Percentiles rank a stretch among this genome's conserved stretches.
phyloP scores from a whole-genome alignment of 805 yeast genomes.

The Suhomyces canberraensis region DNA sequence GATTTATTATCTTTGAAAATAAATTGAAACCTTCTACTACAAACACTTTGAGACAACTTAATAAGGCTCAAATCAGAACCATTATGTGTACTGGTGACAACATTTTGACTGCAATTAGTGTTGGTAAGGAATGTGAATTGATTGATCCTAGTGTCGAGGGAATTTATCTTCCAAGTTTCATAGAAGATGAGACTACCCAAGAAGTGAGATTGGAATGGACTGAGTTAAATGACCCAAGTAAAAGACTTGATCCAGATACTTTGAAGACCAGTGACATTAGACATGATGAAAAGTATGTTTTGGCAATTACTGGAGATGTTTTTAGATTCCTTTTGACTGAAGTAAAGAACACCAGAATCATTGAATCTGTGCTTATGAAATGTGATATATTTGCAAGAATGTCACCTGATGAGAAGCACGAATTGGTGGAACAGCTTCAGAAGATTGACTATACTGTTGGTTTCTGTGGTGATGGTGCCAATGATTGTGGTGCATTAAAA shows the following conservation, averaged over 20 bases:
- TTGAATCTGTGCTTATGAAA: constrained; percentile 60
- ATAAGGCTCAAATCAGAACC: constrained; percentile 71
- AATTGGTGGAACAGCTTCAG: constrained; percentile 84
- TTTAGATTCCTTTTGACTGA: constrained; percentile 73
- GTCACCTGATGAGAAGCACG: constrained; percentile 99
- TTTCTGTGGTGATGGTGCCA: constrained; percentile 99
- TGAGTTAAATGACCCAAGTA: constrained; percentile 57
- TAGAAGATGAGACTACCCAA: constrained; percentile 29
- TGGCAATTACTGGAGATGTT: constrained; percentile 92
- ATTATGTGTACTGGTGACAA: constrained; percentile 99
- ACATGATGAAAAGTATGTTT: constrained; percentile 45
- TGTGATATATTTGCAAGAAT: constrained; percentile 87
- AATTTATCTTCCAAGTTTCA: constrained; percentile 56
- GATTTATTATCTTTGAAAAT: constrained; percentile 91
- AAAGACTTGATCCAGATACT: constrained; percentile 61
- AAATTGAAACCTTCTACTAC: constrained; percentile 72
- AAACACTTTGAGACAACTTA: constrained; percentile 55
- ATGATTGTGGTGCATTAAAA: constrained; percentile 97
- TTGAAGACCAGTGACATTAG: constrained; percentile 45
- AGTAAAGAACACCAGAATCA: constrained; percentile 38
- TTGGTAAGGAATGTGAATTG: constrained; percentile 79
- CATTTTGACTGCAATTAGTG: constrained; percentile 89
- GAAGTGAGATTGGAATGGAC: constrained; percentile 57
- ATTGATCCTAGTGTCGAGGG: constrained; percentile 38
- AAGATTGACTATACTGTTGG: constrained; percentile 87